phyloP scores from a whole-genome alignment of 2,329 filamentous ascomycete genomes.

The Pezicula carpinea region DNA sequence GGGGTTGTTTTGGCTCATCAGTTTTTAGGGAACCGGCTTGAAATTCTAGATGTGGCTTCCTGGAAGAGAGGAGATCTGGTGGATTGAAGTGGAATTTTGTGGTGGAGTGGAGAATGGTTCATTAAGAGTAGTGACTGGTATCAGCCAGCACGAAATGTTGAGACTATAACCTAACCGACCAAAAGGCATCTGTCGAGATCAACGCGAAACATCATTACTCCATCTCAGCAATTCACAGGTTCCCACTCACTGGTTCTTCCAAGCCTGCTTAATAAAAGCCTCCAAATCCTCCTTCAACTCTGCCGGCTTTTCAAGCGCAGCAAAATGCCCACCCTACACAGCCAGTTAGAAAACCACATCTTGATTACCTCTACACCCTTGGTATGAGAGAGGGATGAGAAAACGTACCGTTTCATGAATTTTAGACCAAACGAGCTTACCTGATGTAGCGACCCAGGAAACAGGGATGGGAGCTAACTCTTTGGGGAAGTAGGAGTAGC shows the following conservation, averaged over 20 bases:
- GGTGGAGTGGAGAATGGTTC: no score
- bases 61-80: no score
- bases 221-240: no score
- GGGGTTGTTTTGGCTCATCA: no score
- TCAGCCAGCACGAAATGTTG: no score
- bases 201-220: no score
- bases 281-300: conserved; percentile 39
- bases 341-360: conserved; percentile 5
- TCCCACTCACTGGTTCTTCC: conserved; percentile 11
- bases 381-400: neutral
- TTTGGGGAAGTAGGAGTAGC: conserved; percentile 39
- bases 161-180: no score
- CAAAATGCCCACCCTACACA: conserved; percentile 47
- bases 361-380: neutral
- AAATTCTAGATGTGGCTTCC: no score
- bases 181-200: no score
- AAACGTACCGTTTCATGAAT: conserved; percentile 29
- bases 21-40: no score
- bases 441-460: conserved; percentile 30
- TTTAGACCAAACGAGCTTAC: conserved; percentile 33
- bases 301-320: conserved; percentile 39
- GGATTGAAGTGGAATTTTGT: no score
- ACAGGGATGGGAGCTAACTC: conserved; percentile 37
- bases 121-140: no score
- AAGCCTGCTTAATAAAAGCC: conserved; percentile 33